A percentile compares a stretch with the other conserved stretches of the same genome.
Evolutionary conservation across 106 monocot genomes (phyloP).

Genomic region (Vanilla planifolia): DNA sequence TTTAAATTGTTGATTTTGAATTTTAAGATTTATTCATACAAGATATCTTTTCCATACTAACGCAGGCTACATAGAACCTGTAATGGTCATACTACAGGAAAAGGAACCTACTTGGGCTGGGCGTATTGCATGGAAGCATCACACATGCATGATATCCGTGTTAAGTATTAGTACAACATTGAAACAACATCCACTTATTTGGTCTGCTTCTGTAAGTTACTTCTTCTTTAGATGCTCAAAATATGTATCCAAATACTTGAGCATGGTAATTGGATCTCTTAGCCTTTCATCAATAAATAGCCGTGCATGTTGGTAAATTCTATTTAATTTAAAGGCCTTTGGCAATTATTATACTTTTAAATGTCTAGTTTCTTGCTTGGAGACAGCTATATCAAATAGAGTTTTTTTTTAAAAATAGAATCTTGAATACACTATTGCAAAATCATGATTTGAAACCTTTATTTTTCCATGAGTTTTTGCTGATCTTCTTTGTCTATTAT

Average conservation of each 20-base stretch:
- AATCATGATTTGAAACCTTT: too few species aligned
- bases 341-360: neutral
- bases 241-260: too few species aligned
- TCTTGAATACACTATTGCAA: too few species aligned
- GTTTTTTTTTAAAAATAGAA: too few species aligned
- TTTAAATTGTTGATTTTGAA: too few species aligned
- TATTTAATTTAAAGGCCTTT: neutral
- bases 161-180: constrained; percentile 83
- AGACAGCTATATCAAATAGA: too few species aligned
- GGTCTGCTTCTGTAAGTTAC: constrained; percentile 87
- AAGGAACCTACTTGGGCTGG: constrained; percentile 97
- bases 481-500: too few species aligned
- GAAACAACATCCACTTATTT: constrained; percentile 94
- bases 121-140: constrained; percentile 79
- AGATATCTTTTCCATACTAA: neutral
- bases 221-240: neutral
- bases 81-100: constrained; percentile 91
- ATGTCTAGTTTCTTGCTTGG: too few species aligned
- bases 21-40: neutral
- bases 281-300: too few species aligned
- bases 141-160: constrained; percentile 94
- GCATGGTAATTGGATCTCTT: too few species aligned
- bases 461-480: too few species aligned
- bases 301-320: neutral
- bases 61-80: constrained; percentile 96